A percentile compares a stretch with the other conserved stretches of the same genome.
Conservation (phyloP, 306 rosid species). For the Casuarina equisetifolia region DNA sequence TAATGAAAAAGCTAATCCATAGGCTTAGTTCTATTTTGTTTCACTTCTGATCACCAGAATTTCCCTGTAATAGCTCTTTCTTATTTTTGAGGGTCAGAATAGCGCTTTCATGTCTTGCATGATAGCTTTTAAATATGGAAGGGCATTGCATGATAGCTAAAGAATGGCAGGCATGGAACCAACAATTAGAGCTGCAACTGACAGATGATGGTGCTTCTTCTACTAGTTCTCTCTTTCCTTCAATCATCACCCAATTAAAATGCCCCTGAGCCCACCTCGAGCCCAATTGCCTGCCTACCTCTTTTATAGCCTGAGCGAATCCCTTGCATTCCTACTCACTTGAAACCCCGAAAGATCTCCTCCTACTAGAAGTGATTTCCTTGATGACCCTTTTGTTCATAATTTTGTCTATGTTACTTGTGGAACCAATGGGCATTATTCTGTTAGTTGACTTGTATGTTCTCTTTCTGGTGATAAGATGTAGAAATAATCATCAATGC, state of each 20-base stretch:
- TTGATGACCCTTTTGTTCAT: not conserved
- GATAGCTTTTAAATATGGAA: not conserved
- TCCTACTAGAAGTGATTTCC: not conserved
- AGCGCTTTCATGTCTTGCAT: not conserved
- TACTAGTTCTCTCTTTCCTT: not conserved
- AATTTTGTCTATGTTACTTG: not conserved
- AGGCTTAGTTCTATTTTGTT: not conserved
- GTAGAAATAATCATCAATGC: not conserved
- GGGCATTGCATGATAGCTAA: not conserved
- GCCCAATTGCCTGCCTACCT: not conserved
- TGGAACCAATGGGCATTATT: not conserved
- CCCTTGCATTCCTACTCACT: not conserved
- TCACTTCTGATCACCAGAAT: not conserved
- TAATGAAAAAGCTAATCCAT: not conserved
- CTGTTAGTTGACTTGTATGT: not conserved
- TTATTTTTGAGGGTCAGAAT: not conserved
- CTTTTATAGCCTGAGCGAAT: not conserved
- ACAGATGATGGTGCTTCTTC: not conserved
- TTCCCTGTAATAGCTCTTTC: no score
- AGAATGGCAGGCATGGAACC: not conserved
- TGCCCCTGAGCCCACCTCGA: not conserved
- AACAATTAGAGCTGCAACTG: not conserved
- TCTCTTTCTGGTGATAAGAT: not conserved
- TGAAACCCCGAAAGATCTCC: not conserved
- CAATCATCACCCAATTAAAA: not conserved